These are phyloP conservation scores for Aureobasidium sp. DNA, from an alignment of 2,329 filamentous ascomycete genomes.

Conservation along the genomic window DNA sequence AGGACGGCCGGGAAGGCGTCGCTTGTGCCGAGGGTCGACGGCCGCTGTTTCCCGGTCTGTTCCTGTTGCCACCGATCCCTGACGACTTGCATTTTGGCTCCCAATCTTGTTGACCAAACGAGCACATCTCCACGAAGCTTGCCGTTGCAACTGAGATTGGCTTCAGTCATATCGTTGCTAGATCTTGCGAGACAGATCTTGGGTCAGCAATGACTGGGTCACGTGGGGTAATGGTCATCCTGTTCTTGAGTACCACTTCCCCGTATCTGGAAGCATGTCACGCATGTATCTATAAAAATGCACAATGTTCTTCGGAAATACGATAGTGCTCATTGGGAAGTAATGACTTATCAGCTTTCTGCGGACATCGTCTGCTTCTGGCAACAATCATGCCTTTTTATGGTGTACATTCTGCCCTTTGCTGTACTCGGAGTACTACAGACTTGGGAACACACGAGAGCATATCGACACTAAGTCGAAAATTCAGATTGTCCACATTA, in stretches of 20 bases:
- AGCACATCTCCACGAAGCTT: not conserved
- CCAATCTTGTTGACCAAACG: not conserved
- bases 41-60: not conserved
- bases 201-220: not conserved
- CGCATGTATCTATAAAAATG: too few species aligned
- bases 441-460: too few species aligned
- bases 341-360: too few species aligned
- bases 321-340: too few species aligned
- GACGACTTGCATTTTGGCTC: not conserved
- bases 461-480: not conserved
- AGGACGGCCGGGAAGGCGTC: not conserved
- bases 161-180: not conserved
- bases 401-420: too few species aligned
- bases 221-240: not conserved
- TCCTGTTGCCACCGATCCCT: constrained; percentile 14
- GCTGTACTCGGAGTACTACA: too few species aligned
- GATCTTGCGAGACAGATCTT: not conserved
- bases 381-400: too few species aligned
- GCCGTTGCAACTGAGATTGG: not conserved
- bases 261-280: too few species aligned
- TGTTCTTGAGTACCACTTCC: too few species aligned
- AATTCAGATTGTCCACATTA: too few species aligned
- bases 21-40: constrained; percentile 5
- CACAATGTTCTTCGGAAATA: too few species aligned
- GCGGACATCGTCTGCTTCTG: too few species aligned